Conservation (phyloP, 75 land plant genomes). For the Larix kaempferi region DNA sequence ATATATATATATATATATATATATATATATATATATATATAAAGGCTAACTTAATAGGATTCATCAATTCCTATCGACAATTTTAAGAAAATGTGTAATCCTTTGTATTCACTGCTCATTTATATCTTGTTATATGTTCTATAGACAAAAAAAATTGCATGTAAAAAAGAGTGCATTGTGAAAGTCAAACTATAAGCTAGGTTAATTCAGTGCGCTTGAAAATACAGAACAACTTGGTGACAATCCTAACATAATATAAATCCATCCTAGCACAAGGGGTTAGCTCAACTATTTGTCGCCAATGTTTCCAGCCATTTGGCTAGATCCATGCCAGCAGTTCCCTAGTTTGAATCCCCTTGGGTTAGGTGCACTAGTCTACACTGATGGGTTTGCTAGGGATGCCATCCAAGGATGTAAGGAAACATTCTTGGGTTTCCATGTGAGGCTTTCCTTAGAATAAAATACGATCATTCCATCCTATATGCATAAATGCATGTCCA, state of each 20-base stretch:
- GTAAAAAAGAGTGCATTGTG: not conserved
- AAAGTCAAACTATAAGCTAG: not conserved
- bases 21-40: no score
- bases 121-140: not conserved
- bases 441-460: not conserved
- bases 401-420: no score
- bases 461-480: not conserved
- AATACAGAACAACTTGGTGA: not conserved
- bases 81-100: not conserved
- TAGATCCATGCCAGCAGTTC: no score
- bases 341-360: no score
- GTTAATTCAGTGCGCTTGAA: no score
- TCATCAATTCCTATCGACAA: not conserved
- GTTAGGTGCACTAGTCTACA: no score
- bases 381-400: no score
- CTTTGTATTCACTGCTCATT: not conserved
- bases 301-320: no score
- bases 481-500: not conserved
- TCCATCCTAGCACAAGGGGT: no score
- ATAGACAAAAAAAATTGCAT: not conserved
- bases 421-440: no score
- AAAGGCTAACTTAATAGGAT: not conserved
- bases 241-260: not conserved
- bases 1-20: no score
- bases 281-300: no score